Evolutionary conservation across 2,329 filamentous ascomycete genomes (phyloP).

Genomic region (Eutypa lata): DNA sequence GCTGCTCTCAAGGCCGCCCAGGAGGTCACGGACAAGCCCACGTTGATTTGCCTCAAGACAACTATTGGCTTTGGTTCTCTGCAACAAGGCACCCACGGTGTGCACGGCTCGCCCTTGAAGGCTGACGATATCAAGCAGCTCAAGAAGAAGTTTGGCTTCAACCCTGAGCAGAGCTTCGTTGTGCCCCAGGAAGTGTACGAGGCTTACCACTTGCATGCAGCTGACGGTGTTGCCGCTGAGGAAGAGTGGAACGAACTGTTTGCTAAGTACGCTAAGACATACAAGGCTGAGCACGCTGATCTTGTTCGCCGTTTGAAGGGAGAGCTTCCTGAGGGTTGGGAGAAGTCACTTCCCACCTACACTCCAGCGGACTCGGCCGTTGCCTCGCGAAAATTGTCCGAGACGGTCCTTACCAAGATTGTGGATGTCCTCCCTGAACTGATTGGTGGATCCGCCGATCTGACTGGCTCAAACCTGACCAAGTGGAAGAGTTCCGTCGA

Average conservation of each 20-base stretch:
- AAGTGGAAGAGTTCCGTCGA: conserved; percentile 96
- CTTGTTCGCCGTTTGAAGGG: conserved; percentile 75
- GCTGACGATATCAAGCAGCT: conserved; percentile 88
- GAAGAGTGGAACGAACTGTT: conserved; percentile 94
- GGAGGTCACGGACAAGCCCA: conserved; percentile 91
- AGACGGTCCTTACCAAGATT: conserved; percentile 87
- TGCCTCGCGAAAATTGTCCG: conserved; percentile 93
- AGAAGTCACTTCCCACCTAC: conserved; percentile 92
- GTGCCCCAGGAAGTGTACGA: conserved; percentile 96
- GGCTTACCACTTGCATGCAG: conserved; percentile 77
- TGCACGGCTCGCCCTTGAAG: conserved; percentile 96
- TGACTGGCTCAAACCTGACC: conserved; percentile 98
- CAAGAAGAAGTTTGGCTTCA: conserved; percentile 94
- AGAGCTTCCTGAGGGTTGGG: conserved; percentile 92
- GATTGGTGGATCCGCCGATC: conserved; percentile 90
- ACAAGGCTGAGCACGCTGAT: conserved; percentile 77
- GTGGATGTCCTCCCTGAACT: conserved; percentile 83
- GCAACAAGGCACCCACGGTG: conserved; percentile 88
- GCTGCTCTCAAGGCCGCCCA: conserved; percentile 81
- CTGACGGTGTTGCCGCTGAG: conserved; percentile 84
- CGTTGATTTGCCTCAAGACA: conserved; percentile 93
- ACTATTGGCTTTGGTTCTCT: conserved; percentile 96
- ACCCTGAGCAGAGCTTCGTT: conserved; percentile 87
- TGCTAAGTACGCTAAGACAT: conserved; percentile 76
- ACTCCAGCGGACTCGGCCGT: conserved; percentile 79